phyloP scores from a whole-genome alignment of 805 yeast species.

The Metschnikowia koreensis region DNA sequence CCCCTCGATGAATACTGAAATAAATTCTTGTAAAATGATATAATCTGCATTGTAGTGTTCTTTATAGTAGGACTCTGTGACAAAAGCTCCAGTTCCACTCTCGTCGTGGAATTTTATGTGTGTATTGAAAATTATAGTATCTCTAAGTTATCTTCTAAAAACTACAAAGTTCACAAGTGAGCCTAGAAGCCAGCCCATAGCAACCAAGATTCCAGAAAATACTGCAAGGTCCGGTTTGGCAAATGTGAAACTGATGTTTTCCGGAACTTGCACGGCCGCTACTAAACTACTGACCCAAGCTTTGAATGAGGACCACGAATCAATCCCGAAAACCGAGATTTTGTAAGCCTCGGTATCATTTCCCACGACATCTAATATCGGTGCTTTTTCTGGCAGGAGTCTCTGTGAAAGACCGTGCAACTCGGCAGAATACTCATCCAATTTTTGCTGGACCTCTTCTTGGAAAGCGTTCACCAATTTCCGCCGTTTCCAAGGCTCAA shows the following conservation, averaged over 20 bases:
- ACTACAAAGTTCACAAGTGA: conserved; percentile 3
- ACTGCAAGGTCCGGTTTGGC: conserved; percentile 13
- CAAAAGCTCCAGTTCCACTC: not conserved
- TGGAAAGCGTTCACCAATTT: conserved; percentile 83
- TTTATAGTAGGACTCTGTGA: not conserved
- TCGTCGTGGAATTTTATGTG: not conserved
- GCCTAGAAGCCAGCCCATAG: conserved; percentile 14
- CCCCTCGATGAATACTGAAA: not conserved
- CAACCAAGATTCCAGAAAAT: conserved; percentile 11
- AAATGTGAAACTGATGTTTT: conserved; percentile 2
- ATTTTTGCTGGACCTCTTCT: conserved; percentile 55
- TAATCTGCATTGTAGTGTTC: not conserved
- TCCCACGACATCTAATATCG: too few relatives aligned
- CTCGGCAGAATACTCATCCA: conserved; percentile 14
- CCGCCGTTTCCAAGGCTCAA: conserved; percentile 93
- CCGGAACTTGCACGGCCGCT: not conserved
- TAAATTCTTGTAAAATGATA: too few relatives aligned
- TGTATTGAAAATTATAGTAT: not conserved
- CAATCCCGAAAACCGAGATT: conserved; percentile 3
- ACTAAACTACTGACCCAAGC: not conserved
- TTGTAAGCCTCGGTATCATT: not conserved
- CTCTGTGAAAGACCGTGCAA: conserved; percentile 8
- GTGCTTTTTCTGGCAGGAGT: not conserved
- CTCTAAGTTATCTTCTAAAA: not conserved
- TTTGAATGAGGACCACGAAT: conserved; percentile 5